Conservation (phyloP, 371 early-diverging fungal species). For the Chytridium lagenaria region DNA sequence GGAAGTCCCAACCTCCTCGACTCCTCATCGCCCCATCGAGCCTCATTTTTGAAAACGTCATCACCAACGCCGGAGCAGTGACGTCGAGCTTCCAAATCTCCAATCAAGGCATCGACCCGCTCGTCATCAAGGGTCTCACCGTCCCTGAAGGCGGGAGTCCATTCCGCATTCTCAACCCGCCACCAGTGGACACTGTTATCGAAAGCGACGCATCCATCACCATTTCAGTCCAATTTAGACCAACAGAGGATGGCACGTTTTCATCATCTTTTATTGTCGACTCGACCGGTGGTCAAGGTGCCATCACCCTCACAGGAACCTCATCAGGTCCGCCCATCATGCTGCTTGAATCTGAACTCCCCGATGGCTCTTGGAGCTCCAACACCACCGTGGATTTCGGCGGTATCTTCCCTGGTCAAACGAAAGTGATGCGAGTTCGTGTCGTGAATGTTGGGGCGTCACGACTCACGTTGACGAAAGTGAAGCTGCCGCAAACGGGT, state of each 20-base stretch:
- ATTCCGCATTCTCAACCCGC: not conserved
- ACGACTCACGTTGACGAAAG: not conserved
- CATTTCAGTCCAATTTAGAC: not conserved
- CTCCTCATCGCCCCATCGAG: not conserved
- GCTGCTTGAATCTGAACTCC: not conserved
- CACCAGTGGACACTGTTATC: not conserved
- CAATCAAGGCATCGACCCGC: not conserved
- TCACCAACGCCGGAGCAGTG: not conserved
- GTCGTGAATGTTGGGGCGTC: constrained; percentile 1
- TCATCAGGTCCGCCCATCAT: constrained; percentile 4
- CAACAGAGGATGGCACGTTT: not conserved
- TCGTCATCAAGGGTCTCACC: not conserved
- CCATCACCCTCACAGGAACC: constrained; percentile 3
- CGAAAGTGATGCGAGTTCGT: not conserved
- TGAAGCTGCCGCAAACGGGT: not conserved
- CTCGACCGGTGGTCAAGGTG: not conserved
- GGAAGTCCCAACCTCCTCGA: not conserved
- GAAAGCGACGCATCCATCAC: not conserved
- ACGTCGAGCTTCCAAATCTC: not conserved
- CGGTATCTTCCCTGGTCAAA: not conserved
- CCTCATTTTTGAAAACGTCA: not conserved
- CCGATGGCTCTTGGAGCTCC: constrained; percentile 2
- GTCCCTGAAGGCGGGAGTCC: not conserved
- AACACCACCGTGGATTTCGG: not conserved
- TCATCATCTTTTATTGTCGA: not conserved